Evolutionary conservation across 2,329 filamentous ascomycete genomes (phyloP).

Genomic region (Neofusicoccum sp.): DNA sequence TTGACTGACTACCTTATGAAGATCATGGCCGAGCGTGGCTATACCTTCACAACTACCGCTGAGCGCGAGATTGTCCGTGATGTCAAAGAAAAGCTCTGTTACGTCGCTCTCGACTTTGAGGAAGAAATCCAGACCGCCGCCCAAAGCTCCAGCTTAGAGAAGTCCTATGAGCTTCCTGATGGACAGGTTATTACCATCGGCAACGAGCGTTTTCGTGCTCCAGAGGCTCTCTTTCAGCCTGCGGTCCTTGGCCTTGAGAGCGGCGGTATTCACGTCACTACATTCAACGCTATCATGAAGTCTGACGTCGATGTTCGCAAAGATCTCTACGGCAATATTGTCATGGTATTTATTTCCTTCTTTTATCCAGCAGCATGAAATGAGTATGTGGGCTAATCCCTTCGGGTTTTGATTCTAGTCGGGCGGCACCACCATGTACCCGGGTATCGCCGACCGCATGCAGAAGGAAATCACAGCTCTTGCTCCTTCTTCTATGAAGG

Average conservation of each 20-base stretch:
- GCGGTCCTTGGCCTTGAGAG: constrained; percentile 97
- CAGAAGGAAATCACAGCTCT: constrained; percentile 99
- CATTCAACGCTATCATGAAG: constrained; percentile 98
- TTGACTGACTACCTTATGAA: constrained; percentile 98
- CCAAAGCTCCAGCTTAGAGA: constrained; percentile 94
- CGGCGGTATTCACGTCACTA: constrained; percentile 90
- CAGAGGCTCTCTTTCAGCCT: constrained; percentile 97
- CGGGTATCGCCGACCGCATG: constrained; percentile 85
- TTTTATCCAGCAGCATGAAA: no score
- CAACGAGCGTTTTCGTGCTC: constrained; percentile 95
- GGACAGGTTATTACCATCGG: constrained; percentile 94
- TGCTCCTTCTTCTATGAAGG: constrained; percentile 94
- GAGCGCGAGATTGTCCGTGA: constrained; percentile 98
- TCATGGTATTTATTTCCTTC: no score
- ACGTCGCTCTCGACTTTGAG: constrained; percentile 96
- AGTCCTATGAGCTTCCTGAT: constrained; percentile 95
- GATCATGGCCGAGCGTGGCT: constrained; percentile 86
- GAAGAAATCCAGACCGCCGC: constrained; percentile 94
- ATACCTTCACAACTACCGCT: constrained; percentile 94
- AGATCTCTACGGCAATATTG: constrained; percentile 94
- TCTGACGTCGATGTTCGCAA: constrained; percentile 93
- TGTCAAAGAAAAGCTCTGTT: constrained; percentile 99
- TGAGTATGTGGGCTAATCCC: no score
- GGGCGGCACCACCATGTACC: constrained; percentile 99
- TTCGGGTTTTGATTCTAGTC: no score